phyloP scores from a whole-genome alignment of 1,284 basidiomycete genomes.

The Xerocomus nothofagi region DNA sequence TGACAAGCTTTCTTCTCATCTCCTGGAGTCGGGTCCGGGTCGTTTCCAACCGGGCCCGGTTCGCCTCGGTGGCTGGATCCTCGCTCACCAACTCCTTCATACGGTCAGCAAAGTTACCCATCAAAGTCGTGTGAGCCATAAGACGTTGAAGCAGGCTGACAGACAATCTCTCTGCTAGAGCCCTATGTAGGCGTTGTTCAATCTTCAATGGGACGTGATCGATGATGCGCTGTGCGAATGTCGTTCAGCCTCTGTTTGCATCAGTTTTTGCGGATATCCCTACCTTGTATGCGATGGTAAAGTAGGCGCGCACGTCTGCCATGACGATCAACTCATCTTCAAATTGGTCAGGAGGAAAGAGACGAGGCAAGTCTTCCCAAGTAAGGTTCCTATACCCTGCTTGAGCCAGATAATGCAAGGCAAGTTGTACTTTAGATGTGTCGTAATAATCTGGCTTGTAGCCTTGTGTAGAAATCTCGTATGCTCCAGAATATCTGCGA shows the following conservation, averaged over 20 bases:
- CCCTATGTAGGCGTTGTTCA: slow-evolving; percentile 48
- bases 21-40: slow-evolving; percentile 32
- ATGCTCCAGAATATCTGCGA: neutral
- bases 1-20: slow-evolving; percentile 38
- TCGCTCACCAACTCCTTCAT: slow-evolving; percentile 44
- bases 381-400: slow-evolving; percentile 25
- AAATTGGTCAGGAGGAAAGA: slow-evolving; percentile 25
- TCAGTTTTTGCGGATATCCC: neutral
- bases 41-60: slow-evolving; percentile 34
- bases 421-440: too few species aligned
- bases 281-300: slow-evolving; percentile 49
- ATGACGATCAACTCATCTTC: slow-evolving; percentile 47
- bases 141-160: slow-evolving; percentile 42
- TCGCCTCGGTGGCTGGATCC: slow-evolving; percentile 38
- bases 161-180: slow-evolving; percentile 40
- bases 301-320: slow-evolving; percentile 54
- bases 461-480: neutral
- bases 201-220: slow-evolving; percentile 53
- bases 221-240: slow-evolving; percentile 46
- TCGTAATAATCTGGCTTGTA: too few species aligned
- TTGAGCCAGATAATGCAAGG: slow-evolving; percentile 19
- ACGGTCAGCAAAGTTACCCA: slow-evolving; percentile 22
- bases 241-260: neutral
- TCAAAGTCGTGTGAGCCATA: slow-evolving; percentile 17
- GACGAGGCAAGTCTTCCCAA: slow-evolving; percentile 20